Evolutionary conservation across 2,329 filamentous ascomycete genomes (phyloP).

Genomic region (Orbilia ellipsospora): DNA sequence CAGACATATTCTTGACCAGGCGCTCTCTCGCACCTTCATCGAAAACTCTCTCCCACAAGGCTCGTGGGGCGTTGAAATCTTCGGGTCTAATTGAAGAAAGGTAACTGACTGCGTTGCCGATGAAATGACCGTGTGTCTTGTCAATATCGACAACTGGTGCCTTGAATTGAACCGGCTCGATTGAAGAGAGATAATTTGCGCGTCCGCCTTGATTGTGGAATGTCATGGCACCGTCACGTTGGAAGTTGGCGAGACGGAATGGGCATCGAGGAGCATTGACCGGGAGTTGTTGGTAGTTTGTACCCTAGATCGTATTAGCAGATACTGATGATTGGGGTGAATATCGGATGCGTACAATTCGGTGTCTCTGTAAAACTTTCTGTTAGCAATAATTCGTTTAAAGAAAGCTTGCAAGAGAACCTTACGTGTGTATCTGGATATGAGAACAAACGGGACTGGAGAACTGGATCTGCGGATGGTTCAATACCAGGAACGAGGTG

Average conservation of each 20-base stretch:
- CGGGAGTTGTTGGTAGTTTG: slow-evolving; percentile 71
- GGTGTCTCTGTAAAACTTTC: slow-evolving; percentile 38
- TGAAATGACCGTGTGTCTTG: slow-evolving; percentile 64
- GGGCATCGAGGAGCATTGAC: slow-evolving; percentile 61
- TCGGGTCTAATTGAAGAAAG: slow-evolving; percentile 64
- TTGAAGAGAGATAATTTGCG: slow-evolving; percentile 70
- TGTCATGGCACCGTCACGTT: slow-evolving; percentile 78
- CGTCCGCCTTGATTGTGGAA: slow-evolving; percentile 74
- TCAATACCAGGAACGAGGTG: slow-evolving; percentile 76
- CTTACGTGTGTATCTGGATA: slow-evolving; percentile 72
- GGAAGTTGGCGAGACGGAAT: slow-evolving; percentile 70
- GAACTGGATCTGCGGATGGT: slow-evolving; percentile 75
- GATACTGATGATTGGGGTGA: not conserved
- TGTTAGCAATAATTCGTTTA: slow-evolving; percentile 4
- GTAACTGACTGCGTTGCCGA: slow-evolving; percentile 64
- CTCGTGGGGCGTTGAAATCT: slow-evolving; percentile 67
- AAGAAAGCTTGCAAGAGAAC: not conserved
- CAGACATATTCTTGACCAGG: slow-evolving; percentile 71
- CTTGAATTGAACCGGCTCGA: slow-evolving; percentile 65
- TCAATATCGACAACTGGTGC: slow-evolving; percentile 63
- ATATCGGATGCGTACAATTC: slow-evolving; percentile 36
- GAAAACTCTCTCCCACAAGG: slow-evolving; percentile 72
- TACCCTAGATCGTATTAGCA: slow-evolving; percentile 62
- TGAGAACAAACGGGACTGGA: slow-evolving; percentile 76
- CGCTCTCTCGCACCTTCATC: slow-evolving; percentile 70